These are phyloP conservation scores for Penicillium salamii DNA, from an alignment of 495 filamentous ascomycete species.

Conservation along the genomic window DNA sequence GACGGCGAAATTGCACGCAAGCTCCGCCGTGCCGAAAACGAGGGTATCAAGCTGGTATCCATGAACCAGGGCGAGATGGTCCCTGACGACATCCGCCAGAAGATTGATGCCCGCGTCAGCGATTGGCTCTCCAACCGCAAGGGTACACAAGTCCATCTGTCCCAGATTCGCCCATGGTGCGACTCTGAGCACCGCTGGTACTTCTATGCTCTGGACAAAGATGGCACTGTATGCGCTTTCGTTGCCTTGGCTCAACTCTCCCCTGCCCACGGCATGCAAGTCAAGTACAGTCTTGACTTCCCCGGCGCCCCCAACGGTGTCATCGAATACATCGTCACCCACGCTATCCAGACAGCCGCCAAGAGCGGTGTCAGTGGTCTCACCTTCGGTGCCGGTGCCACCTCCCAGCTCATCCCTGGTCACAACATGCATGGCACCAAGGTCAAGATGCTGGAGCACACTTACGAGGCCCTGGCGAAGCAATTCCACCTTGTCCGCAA, in stretches of 20 bases:
- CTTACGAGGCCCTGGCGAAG: slow-evolving; percentile 72
- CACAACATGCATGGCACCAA: slow-evolving; percentile 72
- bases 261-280: slow-evolving; percentile 75
- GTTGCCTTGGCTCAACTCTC: slow-evolving; percentile 72
- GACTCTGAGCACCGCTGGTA: slow-evolving; percentile 77
- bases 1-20: slow-evolving; percentile 64
- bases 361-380: slow-evolving; percentile 60
- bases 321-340: slow-evolving; percentile 75
- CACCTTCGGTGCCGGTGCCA: slow-evolving; percentile 79
- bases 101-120: slow-evolving; percentile 66
- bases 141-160: slow-evolving; percentile 80
- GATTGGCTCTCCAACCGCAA: slow-evolving; percentile 79
- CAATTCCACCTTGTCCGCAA: slow-evolving; percentile 77
- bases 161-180: slow-evolving; percentile 78
- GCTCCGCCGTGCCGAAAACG: slow-evolving; percentile 72
- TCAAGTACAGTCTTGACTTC: slow-evolving; percentile 87
- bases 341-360: slow-evolving; percentile 68
- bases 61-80: slow-evolving; percentile 58
- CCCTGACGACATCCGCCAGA: slow-evolving; percentile 58
- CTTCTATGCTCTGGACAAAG: slow-evolving; percentile 67
- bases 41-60: slow-evolving; percentile 71
- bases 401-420: slow-evolving; percentile 61
- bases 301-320: slow-evolving; percentile 72
- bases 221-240: slow-evolving; percentile 66
- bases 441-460: slow-evolving; percentile 69